These are phyloP conservation scores for Lasiosphaeria miniovina DNA, from an alignment of 495 filamentous ascomycete species.

Conservation along the genomic window DNA sequence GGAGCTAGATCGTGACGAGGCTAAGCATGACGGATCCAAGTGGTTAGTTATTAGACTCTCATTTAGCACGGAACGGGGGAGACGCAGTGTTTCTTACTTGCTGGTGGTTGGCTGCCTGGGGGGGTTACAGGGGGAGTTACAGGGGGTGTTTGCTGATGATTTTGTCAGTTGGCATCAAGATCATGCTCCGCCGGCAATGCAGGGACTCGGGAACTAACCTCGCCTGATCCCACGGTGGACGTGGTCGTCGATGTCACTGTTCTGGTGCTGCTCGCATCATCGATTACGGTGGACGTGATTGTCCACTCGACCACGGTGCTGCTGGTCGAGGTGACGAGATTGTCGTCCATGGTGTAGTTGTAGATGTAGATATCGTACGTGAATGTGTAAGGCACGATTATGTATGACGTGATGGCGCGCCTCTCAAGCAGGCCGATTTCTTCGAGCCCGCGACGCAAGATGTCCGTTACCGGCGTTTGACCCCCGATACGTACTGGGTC, in stretches of 20 bases:
- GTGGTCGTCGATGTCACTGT: conserved; percentile 15
- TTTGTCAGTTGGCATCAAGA: too few species aligned
- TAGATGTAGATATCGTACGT: neutral
- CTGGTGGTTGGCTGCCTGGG: neutral
- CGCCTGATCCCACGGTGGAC: neutral
- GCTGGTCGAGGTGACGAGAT: conserved; percentile 10
- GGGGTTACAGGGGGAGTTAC: neutral
- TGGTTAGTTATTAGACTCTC: neutral
- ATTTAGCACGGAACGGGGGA: neutral
- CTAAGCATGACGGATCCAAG: neutral
- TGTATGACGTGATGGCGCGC: conserved; percentile 24
- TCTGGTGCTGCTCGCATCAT: conserved; percentile 4
- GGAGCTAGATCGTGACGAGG: neutral
- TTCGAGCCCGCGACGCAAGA: neutral
- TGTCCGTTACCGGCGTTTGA: neutral
- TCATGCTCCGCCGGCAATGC: too few species aligned
- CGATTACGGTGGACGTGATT: conserved; percentile 8
- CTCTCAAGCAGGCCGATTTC: conserved; percentile 28
- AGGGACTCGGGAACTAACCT: neutral
- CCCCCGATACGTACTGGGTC: neutral
- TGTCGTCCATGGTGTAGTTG: conserved; percentile 5
- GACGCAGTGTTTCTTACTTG: neutral
- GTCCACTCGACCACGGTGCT: conserved; percentile 9
- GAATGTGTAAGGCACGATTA: conserved; percentile 5
- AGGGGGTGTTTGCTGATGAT: neutral